A percentile compares a stretch with the other conserved stretches of the same genome.
These are phyloP conservation scores for Phyllostachys edulis DNA, from an alignment of 176 grass and related monocot species.

Conservation along the genomic window DNA sequence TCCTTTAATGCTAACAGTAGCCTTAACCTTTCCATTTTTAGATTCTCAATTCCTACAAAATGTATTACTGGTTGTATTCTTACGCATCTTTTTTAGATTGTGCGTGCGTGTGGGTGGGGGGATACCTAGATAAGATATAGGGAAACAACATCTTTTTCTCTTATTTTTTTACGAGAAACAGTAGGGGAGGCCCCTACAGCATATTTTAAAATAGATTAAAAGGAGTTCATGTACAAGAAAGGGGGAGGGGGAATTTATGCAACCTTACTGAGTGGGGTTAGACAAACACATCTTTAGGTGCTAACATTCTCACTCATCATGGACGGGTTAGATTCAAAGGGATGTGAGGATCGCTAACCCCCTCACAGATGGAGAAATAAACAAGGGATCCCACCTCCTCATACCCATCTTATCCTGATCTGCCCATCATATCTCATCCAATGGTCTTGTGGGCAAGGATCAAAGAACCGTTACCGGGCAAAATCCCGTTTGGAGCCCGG, in stretches of 20 bases:
- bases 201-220: not conserved
- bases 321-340: not conserved
- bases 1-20: not conserved
- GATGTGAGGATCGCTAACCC: not conserved
- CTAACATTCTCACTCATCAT: not conserved
- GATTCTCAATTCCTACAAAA: not conserved
- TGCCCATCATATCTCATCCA: not conserved
- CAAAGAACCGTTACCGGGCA: too few relatives aligned
- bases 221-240: not conserved
- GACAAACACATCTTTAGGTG: not conserved
- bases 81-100: too few relatives aligned
- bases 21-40: not conserved
- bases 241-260: not conserved
- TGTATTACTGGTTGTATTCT: not conserved
- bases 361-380: not conserved
- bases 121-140: too few relatives aligned
- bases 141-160: not conserved
- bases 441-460: not conserved
- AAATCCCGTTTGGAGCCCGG: too few relatives aligned
- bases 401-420: not conserved
- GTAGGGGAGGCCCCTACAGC: not conserved
- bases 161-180: not conserved
- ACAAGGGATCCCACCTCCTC: not conserved
- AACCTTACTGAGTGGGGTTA: not conserved
- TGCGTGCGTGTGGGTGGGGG: too few relatives aligned